Base-by-base conservation (phyloP, 768 basidiomycete species). In the Pisolithus tinctorius region DNA sequence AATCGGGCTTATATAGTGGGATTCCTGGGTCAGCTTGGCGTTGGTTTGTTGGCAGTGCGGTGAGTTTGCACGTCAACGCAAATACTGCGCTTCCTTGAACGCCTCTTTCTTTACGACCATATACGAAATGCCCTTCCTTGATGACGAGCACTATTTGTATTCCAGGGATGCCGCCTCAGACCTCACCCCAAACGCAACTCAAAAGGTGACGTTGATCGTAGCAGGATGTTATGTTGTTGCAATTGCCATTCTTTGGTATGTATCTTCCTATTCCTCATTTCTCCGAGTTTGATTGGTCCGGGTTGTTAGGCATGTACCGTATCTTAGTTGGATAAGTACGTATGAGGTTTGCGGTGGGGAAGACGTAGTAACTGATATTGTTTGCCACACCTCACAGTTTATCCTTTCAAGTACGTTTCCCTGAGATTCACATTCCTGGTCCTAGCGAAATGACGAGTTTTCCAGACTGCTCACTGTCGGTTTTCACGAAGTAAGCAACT, bases 321-420 rank as follows among this genome's bases (percentile, higher is more conserved):
- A 80, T 59, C 66, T 92, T 55, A 85, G 80, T 49, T 69, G 73
- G 56, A 82, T 92, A 57, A 82, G 90, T 90, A 60, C 76, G 86
- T 78, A 14, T 31, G 41, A 39, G 26, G 45, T 41, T 11, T 51
- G 39, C 29, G 23, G 14, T 48, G 13, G 11, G 7, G 26, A 7
- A 47, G 53, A 40, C 46, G n/a, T 47, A 23, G 46, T 57, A 17
- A 47, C 48, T 34, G 17, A 45, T 41, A 17, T n/a, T 14, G 6
- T 43, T 50, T 65, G 40, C 61, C 25, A 31, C 36, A 16, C 49
- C 31, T 36, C 16, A 42, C 47, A 92, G 89, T 93, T 62, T 93
- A 93, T 66, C 91, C 90, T 4, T 93, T 93, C 79, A 93, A 93
- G 90, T 90, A 69, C 69, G 82, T 66, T 49, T 16, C 55, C n/a